These are phyloP conservation scores for Xerocomus amazonicus DNA, from an alignment of 1,284 basidiomycete genomes.

Conservation along the genomic window DNA sequence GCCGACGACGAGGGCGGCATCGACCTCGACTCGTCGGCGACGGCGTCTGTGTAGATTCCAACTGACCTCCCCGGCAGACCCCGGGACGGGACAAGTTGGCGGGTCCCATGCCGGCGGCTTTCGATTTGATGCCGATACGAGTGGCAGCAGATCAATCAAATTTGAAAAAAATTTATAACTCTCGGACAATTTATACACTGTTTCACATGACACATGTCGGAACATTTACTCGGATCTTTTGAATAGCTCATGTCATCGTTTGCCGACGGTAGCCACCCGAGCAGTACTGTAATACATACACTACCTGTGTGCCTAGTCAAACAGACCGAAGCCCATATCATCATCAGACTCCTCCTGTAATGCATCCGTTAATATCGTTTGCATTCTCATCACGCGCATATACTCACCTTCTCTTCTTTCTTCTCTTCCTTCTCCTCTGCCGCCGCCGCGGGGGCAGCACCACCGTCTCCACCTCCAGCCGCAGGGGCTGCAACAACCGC, in stretches of 20 bases:
- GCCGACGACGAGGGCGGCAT: slow-evolving; percentile 1
- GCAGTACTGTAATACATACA: slow-evolving; percentile 4
- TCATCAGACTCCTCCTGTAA: slow-evolving; percentile 82
- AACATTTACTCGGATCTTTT: slow-evolving; percentile 21
- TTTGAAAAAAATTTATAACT: slow-evolving; percentile 9
- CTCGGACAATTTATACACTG: not conserved
- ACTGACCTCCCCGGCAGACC: slow-evolving; percentile 11
- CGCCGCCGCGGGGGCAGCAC: slow-evolving; percentile 58
- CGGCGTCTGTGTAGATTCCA: no score
- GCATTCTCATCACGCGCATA: not conserved
- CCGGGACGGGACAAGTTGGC: slow-evolving; percentile 20
- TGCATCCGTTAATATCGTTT: slow-evolving; percentile 7
- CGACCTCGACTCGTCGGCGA: no score
- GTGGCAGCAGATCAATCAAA: slow-evolving; percentile 7
- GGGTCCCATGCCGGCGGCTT: slow-evolving; percentile 31
- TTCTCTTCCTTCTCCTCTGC: slow-evolving; percentile 69
- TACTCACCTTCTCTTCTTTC: slow-evolving; percentile 75
- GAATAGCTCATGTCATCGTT: slow-evolving; percentile 6
- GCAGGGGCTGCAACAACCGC: slow-evolving; percentile 53
- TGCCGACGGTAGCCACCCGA: slow-evolving; percentile 34
- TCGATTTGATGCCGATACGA: slow-evolving; percentile 27
- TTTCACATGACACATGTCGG: slow-evolving; percentile 4
- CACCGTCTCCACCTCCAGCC: slow-evolving; percentile 49
- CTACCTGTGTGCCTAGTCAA: slow-evolving; percentile 60
- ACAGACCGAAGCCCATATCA: slow-evolving; percentile 93